Evolutionary conservation across 2,329 filamentous ascomycete genomes (phyloP), one percentile per base, ranked within the genome.

Genomic region (Mycosphaerella arachidis): DNA sequence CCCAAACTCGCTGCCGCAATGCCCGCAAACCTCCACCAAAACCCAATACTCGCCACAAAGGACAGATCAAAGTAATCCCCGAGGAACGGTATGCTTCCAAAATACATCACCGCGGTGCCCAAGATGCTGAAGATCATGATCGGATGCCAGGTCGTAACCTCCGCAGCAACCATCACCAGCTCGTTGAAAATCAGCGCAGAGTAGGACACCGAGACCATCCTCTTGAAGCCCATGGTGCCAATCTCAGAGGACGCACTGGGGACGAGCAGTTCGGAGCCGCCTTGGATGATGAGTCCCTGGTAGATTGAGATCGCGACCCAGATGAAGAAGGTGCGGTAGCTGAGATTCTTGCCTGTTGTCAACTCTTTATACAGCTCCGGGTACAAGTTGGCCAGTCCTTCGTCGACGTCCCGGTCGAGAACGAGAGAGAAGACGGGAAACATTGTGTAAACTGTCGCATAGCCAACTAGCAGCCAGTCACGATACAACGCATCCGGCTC

Each of bases 321-420:
- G 63, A 93, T 86, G 78, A 97, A 96, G 78, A 99, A 99, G 10
- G 92, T 96, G 57, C 89, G 86, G 76, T 97, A 97, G 55, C 88
- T 92, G 18, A 99, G 82, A 5, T 89, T 92, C 13, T 90, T 87
- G 9, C 93, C 93, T 0, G 86, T 85, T 0, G 93, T 97, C n/a
- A 99, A 82, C 73, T 99, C 95, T 72, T 96, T 96, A 82, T 99
- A 99, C 1, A 99, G 84, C 71, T 99, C 94, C 0, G 94, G 95
- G 73, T 99, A 99, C 4, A 99, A 82, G 67, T 94, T 97, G 20
- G 94, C 92, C 5, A 99, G 83, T 55, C 89, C 86, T 76, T 97
- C 93, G 71, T 97, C 92, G 5, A 99, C 93, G 70, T 99, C 94
- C 71, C 89, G 89, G 77, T 99, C 94, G 1, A 99, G 84, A 1